Base-by-base conservation (phyloP, 2,329 filamentous ascomycete genomes). In the Diaporthe sp. region DNA sequence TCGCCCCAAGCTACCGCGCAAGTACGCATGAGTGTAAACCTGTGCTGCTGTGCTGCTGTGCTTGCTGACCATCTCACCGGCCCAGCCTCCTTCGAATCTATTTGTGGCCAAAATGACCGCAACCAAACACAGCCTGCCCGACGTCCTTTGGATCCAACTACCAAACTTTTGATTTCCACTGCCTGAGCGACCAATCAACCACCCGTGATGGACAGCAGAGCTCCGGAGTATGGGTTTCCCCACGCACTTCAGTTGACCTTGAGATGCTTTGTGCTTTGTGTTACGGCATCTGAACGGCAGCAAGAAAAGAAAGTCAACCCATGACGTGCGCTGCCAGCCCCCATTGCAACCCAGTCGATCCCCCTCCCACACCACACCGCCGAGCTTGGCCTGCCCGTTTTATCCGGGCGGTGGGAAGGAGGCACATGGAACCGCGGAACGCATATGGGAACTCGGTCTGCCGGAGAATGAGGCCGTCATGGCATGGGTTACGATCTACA, bases 1-100 rank as follows among this genome's bases (percentile, higher is more conserved):
- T 37, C 34, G 34, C 13, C 49, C 31, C 55, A 57, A 57, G 53
- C 53, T 57, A 57, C 57, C 34, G n/a, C 19, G 19, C 17, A 34
- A 7, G 31, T 34, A 22, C 9, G 53, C 34, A 34, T 58, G 55
- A 58, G 34, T 22, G 44, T 19, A 49, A 19, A 17, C 17, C 55
- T 17, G 57, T 60, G 22, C 22, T 42, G 34, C 12, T 37, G 39
- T 65, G 42, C 57, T 60, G 57, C 44, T 65, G 25, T 65, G 42
- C 6, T 68, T 68, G 65, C 65, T 55, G 65, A 55, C 65, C 65
- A 53, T n/a, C 46, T 53, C 31, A 25, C 65, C 65, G 4, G 34
- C 65, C 65, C 65, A 70, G 65, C 65, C 65, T 42, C 65, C 65
- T 55, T 55, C 65, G 55, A 42, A 55, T 70, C 65, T 70, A 55